Percentiles rank a stretch among this genome's conserved stretches.
Evolutionary conservation across 2,329 filamentous ascomycete genomes (phyloP).

Genomic region (Teratosphaeria viscida): DNA sequence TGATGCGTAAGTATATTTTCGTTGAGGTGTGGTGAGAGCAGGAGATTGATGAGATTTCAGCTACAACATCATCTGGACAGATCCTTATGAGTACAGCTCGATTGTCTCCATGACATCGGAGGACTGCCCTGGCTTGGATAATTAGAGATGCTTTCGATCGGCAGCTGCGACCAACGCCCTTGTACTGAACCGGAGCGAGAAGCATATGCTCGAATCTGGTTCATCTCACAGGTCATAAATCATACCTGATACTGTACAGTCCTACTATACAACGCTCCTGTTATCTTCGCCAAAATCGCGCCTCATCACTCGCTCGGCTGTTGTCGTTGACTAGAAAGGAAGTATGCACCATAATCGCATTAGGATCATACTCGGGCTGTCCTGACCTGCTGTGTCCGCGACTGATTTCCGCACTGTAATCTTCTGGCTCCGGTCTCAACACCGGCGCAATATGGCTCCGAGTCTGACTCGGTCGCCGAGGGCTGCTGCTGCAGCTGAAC

Average conservation of each 20-base stretch:
- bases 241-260: background rate
- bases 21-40: background rate
- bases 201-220: background rate
- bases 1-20: conserved; percentile 1
- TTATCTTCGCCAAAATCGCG: background rate
- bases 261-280: background rate
- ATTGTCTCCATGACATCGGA: conserved; percentile 41
- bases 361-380: background rate
- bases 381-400: background rate
- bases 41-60: conserved; percentile 12
- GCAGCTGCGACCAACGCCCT: background rate
- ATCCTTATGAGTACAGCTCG: conserved; percentile 39
- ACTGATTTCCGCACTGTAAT: background rate
- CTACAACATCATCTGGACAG: conserved; percentile 49
- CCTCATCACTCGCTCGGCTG: background rate
- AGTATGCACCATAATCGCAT: background rate
- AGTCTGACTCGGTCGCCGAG: background rate
- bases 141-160: conserved; percentile 2
- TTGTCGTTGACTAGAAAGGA: background rate
- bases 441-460: background rate
- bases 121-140: conserved; percentile 45
- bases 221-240: background rate
- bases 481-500: background rate
- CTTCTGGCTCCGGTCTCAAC: background rate
- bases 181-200: background rate